phyloP scores from a whole-genome alignment of 495 filamentous ascomycete species.

The Filosporella fistucella region DNA sequence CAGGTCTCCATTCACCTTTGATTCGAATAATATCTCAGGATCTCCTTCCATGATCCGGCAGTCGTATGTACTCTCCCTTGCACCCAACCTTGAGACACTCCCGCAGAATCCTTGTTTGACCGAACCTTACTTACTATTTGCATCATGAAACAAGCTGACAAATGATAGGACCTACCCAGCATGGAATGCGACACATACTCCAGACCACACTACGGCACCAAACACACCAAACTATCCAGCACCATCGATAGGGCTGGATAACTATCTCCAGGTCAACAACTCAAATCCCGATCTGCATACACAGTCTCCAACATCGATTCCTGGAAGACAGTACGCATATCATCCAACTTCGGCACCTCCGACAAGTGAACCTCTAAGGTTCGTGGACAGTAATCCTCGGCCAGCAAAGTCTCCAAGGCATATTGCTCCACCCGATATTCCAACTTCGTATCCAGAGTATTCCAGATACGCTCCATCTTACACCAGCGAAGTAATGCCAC shows the following conservation, averaged over 20 bases:
- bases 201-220: conserved; percentile 36
- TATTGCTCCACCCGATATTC: conserved; percentile 33
- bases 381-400: conserved; percentile 46
- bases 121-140: conserved; percentile 13
- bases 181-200: conserved; percentile 33
- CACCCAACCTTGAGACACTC: background rate
- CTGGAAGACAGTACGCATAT: conserved; percentile 22
- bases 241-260: conserved; percentile 43
- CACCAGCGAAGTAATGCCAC: background rate
- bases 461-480: conserved; percentile 12
- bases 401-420: conserved; percentile 50
- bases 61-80: conserved; percentile 14
- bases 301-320: conserved; percentile 32
- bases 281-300: conserved; percentile 36
- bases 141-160: conserved; percentile 13
- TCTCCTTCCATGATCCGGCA: conserved; percentile 30
- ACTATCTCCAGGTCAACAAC: conserved; percentile 41
- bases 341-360: conserved; percentile 33
- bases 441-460: background rate
- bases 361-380: conserved; percentile 28
- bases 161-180: conserved; percentile 28
- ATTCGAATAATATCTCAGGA: conserved; percentile 44
- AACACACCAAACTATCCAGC: conserved; percentile 32
- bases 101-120: conserved; percentile 1
- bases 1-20: conserved; percentile 48